phyloP scores from a whole-genome alignment of 441 rosid species.

The Capsella rubella region DNA sequence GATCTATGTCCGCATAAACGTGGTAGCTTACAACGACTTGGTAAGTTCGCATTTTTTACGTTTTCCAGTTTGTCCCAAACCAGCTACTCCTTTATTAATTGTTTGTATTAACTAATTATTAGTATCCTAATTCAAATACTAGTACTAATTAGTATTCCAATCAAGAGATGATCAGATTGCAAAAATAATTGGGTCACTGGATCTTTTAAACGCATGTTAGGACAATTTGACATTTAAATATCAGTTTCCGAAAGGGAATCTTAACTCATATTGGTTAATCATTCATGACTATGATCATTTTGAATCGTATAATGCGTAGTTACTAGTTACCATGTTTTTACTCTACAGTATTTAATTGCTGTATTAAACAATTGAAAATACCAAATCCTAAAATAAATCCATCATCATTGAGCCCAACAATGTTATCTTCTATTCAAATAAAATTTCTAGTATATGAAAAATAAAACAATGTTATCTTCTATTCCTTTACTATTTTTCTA shows the following conservation, averaged over 20 bases:
- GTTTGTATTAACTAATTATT: not conserved
- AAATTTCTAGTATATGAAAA: too few species aligned
- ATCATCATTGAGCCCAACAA: conserved; percentile 34
- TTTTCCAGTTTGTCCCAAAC: conserved; percentile 17
- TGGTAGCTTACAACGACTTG: conserved; percentile 29
- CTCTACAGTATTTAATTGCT: conserved; percentile 33
- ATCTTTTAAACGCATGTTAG: not conserved
- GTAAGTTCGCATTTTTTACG: conserved; percentile 13
- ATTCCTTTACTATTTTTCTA: not conserved
- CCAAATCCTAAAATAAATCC: conserved; percentile 2
- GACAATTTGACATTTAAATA: conserved; percentile 1
- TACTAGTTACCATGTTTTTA: conserved; percentile 39
- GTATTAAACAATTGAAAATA: conserved; percentile 7
- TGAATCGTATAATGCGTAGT: conserved; percentile 28
- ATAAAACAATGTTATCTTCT: conserved; percentile 5
- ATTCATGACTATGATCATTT: conserved; percentile 20
- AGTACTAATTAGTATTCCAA: too few species aligned
- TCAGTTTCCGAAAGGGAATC: not conserved
- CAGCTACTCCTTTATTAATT: not conserved
- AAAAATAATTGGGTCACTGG: not conserved
- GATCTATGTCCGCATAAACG: conserved; percentile 31
- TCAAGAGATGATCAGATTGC: conserved; percentile 4
- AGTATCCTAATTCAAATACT: not conserved
- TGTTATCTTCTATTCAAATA: not conserved
- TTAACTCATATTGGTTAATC: conserved; percentile 10